Evolutionary conservation across 2,329 filamentous ascomycete species (phyloP).

Genomic region (Botrytis tulipae): DNA sequence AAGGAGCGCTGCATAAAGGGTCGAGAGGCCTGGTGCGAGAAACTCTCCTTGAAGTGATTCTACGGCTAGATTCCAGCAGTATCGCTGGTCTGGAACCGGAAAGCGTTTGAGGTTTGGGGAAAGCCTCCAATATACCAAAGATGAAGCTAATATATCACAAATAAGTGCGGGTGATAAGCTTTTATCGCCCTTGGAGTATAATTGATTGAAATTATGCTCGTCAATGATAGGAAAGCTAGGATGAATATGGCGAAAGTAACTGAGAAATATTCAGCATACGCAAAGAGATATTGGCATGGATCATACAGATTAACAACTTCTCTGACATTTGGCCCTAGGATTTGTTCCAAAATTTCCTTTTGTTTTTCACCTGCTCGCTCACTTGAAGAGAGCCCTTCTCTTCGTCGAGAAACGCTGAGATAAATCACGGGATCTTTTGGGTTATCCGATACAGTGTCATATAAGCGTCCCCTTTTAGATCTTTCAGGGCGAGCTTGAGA

Average conservation of each 20-base stretch:
- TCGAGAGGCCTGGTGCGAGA: conserved; percentile 56
- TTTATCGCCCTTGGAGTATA: conserved; percentile 43
- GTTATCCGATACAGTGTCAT: conserved; percentile 41
- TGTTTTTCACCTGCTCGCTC: conserved; percentile 48
- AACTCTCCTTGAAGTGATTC: conserved; percentile 60
- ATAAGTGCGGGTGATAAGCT: conserved; percentile 52
- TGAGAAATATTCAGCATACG: conserved; percentile 29
- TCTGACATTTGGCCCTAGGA: conserved; percentile 53
- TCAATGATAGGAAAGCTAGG: conserved; percentile 57
- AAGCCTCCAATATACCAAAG: conserved; percentile 56
- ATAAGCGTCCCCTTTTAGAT: background rate
- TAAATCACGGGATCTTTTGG: conserved; percentile 46
- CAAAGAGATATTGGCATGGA: conserved; percentile 19
- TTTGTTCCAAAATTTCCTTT: conserved; percentile 55
- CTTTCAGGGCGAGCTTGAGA: conserved; percentile 37
- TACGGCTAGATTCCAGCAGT: conserved; percentile 61
- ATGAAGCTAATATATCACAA: conserved; percentile 57
- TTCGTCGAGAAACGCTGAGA: conserved; percentile 31
- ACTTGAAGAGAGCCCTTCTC: conserved; percentile 41
- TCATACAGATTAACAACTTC: conserved; percentile 51
- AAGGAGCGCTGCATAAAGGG: conserved; percentile 55
- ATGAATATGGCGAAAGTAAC: conserved; percentile 56
- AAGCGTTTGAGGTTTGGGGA: conserved; percentile 45
- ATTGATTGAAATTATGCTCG: background rate
- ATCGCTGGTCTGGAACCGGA: conserved; percentile 55